These are phyloP conservation scores for Nicotiana noctiflora DNA, from an alignment of 257 asterid genomes.

Conservation along the genomic window DNA sequence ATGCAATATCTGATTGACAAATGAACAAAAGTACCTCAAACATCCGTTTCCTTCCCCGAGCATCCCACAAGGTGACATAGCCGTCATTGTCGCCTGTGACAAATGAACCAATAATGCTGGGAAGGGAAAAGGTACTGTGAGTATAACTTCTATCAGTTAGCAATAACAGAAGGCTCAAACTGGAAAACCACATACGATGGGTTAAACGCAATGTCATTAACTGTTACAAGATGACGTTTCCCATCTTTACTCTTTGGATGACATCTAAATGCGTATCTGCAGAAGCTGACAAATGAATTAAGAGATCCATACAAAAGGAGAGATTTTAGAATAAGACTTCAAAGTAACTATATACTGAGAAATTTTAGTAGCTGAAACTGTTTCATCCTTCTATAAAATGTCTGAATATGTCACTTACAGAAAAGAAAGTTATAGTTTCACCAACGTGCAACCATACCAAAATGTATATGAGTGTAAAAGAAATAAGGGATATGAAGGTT, in stretches of 20 bases:
- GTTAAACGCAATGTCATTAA: constrained; percentile 68
- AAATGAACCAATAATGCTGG: constrained; percentile 48
- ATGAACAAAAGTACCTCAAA: constrained; percentile 43
- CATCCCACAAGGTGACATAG: constrained; percentile 65
- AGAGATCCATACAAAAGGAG: background rate
- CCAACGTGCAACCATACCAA: background rate
- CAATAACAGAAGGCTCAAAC: constrained; percentile 18
- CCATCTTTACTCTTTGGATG: constrained; percentile 61
- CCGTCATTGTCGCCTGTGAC: constrained; percentile 83
- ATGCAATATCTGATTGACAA: background rate
- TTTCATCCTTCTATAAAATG: background rate
- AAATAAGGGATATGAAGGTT: background rate
- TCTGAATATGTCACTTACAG: background rate
- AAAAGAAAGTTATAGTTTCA: background rate
- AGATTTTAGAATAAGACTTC: background rate
- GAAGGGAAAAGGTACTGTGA: constrained; percentile 14
- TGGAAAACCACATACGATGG: constrained; percentile 56
- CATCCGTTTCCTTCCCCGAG: constrained; percentile 54
- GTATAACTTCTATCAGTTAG: background rate
- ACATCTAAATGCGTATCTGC: constrained; percentile 85
- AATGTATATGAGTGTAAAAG: background rate
- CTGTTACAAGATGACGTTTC: constrained; percentile 43
- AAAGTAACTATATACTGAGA: background rate
- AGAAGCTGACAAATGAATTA: constrained; percentile 13
- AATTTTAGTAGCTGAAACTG: background rate